Percentiles rank a stretch among this genome's conserved stretches.
phyloP scores from a whole-genome alignment of 1,284 basidiomycete genomes.

The Rhodotorula glutinis region DNA sequence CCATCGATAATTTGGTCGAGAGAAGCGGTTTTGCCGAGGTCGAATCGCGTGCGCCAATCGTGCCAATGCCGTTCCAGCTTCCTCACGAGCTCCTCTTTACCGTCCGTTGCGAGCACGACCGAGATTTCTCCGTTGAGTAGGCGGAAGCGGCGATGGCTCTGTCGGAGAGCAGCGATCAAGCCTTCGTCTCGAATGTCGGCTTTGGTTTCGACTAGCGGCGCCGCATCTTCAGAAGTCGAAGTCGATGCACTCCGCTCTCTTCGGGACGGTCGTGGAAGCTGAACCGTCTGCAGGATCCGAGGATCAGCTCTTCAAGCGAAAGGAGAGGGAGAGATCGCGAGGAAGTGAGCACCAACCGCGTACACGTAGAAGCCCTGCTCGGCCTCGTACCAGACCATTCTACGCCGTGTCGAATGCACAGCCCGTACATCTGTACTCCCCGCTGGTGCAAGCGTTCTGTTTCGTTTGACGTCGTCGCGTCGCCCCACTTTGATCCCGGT shows the following conservation, averaged over 20 bases:
- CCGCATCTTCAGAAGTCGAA: constrained; percentile 3
- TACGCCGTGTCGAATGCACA: constrained; percentile 28
- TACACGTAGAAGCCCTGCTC: constrained; percentile 37
- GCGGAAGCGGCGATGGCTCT: constrained; percentile 16
- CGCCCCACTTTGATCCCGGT: constrained; percentile 1
- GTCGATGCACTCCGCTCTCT: constrained; percentile 7
- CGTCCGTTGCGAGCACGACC: background rate
- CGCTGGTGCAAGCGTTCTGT: constrained; percentile 22
- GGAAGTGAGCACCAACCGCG: constrained; percentile 17
- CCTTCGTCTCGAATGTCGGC: constrained; percentile 21
- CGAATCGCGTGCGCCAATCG: constrained; percentile 10
- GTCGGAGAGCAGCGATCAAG: constrained; percentile 12
- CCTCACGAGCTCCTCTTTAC: background rate
- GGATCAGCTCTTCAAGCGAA: too few species aligned
- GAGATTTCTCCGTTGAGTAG: constrained; percentile 10
- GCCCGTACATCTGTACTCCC: constrained; percentile 2
- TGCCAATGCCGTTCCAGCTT: constrained; percentile 14
- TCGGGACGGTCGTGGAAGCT: background rate
- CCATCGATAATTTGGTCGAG: background rate
- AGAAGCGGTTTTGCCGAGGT: background rate
- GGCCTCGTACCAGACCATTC: constrained; percentile 38
- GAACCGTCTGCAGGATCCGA: background rate
- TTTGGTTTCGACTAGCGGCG: background rate
- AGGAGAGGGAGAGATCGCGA: too few species aligned
- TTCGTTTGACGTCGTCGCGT: too few species aligned